Conservation (phyloP, 495 filamentous ascomycete species). For the Geopyxis carbonaria region DNA sequence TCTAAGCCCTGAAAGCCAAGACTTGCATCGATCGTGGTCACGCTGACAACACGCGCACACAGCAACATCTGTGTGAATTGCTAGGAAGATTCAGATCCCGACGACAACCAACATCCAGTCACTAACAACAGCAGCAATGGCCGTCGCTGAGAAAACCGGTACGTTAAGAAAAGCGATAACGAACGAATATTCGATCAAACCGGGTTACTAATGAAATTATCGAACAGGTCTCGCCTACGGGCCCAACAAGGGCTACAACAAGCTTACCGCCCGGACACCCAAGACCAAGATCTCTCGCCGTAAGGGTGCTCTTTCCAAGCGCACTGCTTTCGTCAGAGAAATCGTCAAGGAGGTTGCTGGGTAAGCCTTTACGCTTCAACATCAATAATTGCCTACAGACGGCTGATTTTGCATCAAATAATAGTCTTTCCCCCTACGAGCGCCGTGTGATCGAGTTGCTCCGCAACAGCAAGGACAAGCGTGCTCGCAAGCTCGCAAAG, state of each 20-base stretch:
- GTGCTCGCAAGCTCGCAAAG: conserved; percentile 97
- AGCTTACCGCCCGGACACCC: conserved; percentile 62
- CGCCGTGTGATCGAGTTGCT: conserved; percentile 96
- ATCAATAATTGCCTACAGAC: conserved; percentile 1
- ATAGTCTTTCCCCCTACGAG: conserved; percentile 81
- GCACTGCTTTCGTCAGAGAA: conserved; percentile 81
- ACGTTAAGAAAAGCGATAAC: conserved; percentile 1
- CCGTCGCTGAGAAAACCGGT: conserved; percentile 11
- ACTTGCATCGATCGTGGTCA: not conserved
- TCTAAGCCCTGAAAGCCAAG: not conserved
- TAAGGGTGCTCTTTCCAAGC: conserved; percentile 83
- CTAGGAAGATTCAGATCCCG: not conserved
- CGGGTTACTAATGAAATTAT: no score
- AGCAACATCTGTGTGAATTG: not conserved
- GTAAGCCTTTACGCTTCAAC: conserved; percentile 39
- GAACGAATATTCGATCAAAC: not conserved
- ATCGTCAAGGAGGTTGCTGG: conserved; percentile 90
- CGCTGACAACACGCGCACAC: not conserved
- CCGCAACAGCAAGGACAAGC: conserved; percentile 98
- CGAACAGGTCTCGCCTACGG: conserved; percentile 57
- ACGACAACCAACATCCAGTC: conserved; percentile 5
- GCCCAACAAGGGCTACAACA: conserved; percentile 80
- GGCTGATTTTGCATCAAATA: no score
- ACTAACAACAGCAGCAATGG: conserved; percentile 11
- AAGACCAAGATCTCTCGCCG: conserved; percentile 75